Conservation (phyloP, 2,329 filamentous ascomycete species). For the Pseudogymnoascus sp. region DNA sequence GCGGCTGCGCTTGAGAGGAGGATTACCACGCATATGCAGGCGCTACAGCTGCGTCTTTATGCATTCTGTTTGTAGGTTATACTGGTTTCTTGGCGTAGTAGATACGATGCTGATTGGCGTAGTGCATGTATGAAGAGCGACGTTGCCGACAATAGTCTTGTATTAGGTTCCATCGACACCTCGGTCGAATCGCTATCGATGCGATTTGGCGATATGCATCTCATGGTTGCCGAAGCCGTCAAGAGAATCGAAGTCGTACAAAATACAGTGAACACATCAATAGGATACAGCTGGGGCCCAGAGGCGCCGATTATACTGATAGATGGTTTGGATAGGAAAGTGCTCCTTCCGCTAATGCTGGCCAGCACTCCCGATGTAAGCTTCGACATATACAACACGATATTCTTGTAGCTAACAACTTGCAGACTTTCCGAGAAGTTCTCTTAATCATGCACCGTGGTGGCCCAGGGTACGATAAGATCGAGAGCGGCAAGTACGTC, state of each 20-base stretch:
- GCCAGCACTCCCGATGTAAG: neutral
- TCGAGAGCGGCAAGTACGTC: neutral
- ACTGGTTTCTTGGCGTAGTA: neutral
- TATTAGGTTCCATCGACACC: neutral
- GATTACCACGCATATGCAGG: slow-evolving; percentile 3
- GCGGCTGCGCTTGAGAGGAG: neutral
- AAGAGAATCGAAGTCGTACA: neutral
- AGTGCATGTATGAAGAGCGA: slow-evolving; percentile 2
- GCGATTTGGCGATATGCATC: slow-evolving; percentile 1
- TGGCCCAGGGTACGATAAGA: neutral
- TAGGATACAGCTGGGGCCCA: neutral
- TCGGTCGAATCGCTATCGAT: neutral
- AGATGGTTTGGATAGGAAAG: neutral
- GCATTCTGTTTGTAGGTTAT: slow-evolving; percentile 1
- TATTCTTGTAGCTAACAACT: neutral
- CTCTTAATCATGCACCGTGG: neutral
- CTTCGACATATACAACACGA: neutral
- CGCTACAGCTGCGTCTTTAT: neutral
- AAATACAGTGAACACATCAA: neutral
- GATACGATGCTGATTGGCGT: neutral
- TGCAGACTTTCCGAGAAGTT: neutral
- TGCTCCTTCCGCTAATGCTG: neutral
- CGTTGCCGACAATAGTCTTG: neutral
- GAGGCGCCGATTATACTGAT: slow-evolving; percentile 1
- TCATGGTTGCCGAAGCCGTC: neutral